Base-by-base conservation (phyloP, 2,329 filamentous ascomycete genomes). In the Aspergillus brasiliensis region DNA sequence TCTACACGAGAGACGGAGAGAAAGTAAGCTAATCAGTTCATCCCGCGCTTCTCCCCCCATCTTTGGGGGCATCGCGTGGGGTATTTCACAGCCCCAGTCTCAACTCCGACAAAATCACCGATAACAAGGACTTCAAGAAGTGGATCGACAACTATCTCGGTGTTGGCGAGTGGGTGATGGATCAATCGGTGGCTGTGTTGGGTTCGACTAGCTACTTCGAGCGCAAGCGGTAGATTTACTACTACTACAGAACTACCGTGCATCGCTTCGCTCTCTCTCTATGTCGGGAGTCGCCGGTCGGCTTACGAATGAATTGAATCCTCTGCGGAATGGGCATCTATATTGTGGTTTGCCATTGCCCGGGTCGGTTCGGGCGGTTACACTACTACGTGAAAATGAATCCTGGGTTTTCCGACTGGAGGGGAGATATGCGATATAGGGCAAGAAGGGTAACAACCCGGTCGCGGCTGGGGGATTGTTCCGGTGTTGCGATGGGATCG, bases 131-230 rank as follows among this genome's bases (percentile, higher is more conserved):
- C 64, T 78, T 95, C 68, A 89, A 90, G 75, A 89, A 88, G 72
- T 98, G 93, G 92, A 87, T 98, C 67, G 90, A 94, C 73, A 94
- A 90, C 75, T 98, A 98, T 77, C 87, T 98, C 46, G 92, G 92
- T 64, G 89, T 97, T 17, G 95, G 95, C 69, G 95, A 99, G 82
- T 97, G 92, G 87, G 91, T 97, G 65, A 96, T 99, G 92, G 95
- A 99, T 78, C 91, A 96, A 81, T 96, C 92, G 28, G 92, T 98
- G 31, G 93, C 93, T 42, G 86, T 98, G 59, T 91, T 97, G 75
- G 90, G 92, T 44, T 89, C 90, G 51, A 96, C 91, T 74, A 86
- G 89, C 61, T 99, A 88, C 80, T 99, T 99, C 76, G 93, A 97
- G 81, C 86, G 95, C 73, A 93, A 87, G 77, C 86, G 93, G 81